Evolutionary conservation across 768 basidiomycete species (phyloP).

Genomic region (Amanita fuliginea): DNA sequence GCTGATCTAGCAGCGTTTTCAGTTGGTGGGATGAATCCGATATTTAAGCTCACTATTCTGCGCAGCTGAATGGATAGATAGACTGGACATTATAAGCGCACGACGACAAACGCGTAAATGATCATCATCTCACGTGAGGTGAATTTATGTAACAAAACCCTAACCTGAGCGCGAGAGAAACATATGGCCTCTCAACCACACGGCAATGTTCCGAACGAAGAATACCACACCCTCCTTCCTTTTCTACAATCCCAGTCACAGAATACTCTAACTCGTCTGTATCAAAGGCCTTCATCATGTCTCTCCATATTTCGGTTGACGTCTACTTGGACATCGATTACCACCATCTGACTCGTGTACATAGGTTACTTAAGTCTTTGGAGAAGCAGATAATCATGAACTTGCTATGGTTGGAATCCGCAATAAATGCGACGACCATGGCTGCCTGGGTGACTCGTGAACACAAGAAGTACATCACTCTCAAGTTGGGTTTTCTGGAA

Average conservation of each 20-base stretch:
- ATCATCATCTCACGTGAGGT: slow-evolving; percentile 10
- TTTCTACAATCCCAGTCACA: slow-evolving; percentile 79
- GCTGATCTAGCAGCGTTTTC: slow-evolving; percentile 39
- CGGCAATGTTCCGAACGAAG: slow-evolving; percentile 20
- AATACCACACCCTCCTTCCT: slow-evolving; percentile 56
- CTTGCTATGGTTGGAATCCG: slow-evolving; percentile 77
- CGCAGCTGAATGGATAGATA: slow-evolving; percentile 55
- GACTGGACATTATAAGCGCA: slow-evolving; percentile 23
- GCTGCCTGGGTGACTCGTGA: slow-evolving; percentile 68
- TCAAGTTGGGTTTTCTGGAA: slow-evolving; percentile 4
- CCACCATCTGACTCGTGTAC: slow-evolving; percentile 11
- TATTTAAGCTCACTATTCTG: slow-evolving; percentile 42
- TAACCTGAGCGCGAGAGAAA: neutral
- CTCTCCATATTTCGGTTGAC: slow-evolving; percentile 79
- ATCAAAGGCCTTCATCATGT: slow-evolving; percentile 80
- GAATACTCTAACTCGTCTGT: slow-evolving; percentile 66
- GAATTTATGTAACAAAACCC: neutral
- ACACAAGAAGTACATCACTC: slow-evolving; percentile 47
- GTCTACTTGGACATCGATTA: slow-evolving; percentile 4
- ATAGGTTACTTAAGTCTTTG: slow-evolving; percentile 63
- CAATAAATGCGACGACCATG: slow-evolving; percentile 59
- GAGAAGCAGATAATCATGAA: slow-evolving; percentile 85
- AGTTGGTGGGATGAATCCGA: slow-evolving; percentile 4
- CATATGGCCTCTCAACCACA: slow-evolving; percentile 18
- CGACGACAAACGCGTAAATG: neutral